Percentiles rank a stretch among this genome's conserved stretches.
Conservation (phyloP, 306 rosid genomes). For the Cucurbita moschata region DNA sequence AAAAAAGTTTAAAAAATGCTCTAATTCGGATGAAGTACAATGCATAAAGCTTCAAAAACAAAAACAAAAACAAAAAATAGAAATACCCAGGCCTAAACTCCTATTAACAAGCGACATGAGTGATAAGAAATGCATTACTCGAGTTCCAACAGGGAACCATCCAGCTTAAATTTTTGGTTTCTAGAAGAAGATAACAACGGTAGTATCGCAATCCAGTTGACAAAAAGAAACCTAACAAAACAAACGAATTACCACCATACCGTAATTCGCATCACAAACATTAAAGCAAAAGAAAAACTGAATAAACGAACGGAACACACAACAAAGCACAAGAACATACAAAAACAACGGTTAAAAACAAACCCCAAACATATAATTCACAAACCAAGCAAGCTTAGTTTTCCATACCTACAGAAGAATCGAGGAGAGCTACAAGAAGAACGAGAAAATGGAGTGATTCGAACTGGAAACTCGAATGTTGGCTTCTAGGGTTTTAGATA, state of each 20-base stretch:
- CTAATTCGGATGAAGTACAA: background rate
- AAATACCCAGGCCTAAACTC: background rate
- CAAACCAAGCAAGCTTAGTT: background rate
- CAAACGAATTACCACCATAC: background rate
- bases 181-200: background rate
- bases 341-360: background rate
- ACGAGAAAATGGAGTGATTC: background rate
- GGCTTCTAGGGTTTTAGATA: constrained; percentile 30
- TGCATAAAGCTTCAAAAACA: background rate
- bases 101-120: background rate
- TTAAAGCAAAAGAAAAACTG: too few species aligned
- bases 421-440: background rate
- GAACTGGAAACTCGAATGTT: constrained; percentile 1
- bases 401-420: constrained; percentile 17
- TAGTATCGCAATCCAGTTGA: background rate
- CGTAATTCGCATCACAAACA: background rate
- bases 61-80: background rate
- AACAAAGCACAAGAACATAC: background rate
- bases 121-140: background rate
- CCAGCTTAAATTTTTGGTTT: background rate
- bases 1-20: background rate
- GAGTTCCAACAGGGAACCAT: background rate
- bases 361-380: background rate
- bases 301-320: background rate
- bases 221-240: background rate